Base-by-base conservation (phyloP, 371 early-diverging fungal species). In the Phascolomyces articulosus region DNA sequence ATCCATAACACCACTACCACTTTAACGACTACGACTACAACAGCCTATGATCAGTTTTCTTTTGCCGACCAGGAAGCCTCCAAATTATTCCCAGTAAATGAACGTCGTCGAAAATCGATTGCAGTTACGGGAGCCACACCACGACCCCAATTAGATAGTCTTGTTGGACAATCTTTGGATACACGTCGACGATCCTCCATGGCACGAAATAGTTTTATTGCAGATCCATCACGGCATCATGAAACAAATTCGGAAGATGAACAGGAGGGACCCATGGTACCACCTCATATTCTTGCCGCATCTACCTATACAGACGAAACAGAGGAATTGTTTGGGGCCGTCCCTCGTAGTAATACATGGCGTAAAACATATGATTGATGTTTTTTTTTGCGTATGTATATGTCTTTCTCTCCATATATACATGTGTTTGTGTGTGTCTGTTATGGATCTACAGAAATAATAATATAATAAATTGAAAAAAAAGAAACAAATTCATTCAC, bases 271-370 rank as follows among this genome's bases (percentile, higher is more conserved):
- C 63, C 71, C 2, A 73, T 77, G 62, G 66, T 83, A 9, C 77
- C 84, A 29, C 71, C 74, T 21, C 79, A 75, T 60, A 69, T 77
- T 15, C 63, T 80, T 15, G 69, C 68, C 13, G 78, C 73, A 11
- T 68, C 61, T 27, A 74, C 76, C 51, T 70, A 56, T 54, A 68
- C 63, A 3, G 75, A 77, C 48, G 75, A 78, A 60, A 57, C 68
- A 1, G 76, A 80, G 62, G 72, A 70, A n/a, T 23, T 75, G 18
- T 80, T 73, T 75, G 80, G 78, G 3, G 71, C 75, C 2, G 66
- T 75, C 15, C 80, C 80, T 49, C 62, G 67, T 31, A 66, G 68
- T 24, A 63, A 62, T 34, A 67, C 56, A n/a, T 63, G 73, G 65
- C 49, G 69, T n/a, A 69, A 65, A 51, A 69, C 69, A 6, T 54